Conservation (phyloP, 768 basidiomycete species). For the Aureoboletus auriporus region DNA sequence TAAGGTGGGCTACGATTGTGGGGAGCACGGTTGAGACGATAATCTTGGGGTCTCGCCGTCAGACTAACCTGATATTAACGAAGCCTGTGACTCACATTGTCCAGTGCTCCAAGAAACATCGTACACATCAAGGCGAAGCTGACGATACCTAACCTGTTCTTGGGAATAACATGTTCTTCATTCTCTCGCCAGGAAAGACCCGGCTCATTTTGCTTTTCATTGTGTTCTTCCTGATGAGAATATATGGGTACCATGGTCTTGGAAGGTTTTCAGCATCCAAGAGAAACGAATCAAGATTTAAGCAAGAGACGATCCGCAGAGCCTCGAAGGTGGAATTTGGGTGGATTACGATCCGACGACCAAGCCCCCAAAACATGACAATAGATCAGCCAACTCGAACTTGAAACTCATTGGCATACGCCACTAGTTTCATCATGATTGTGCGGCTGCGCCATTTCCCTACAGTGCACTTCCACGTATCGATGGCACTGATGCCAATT, state of each 20-base stretch:
- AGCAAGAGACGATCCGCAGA: too few relatives aligned
- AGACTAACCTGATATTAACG: background rate
- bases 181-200: conserved; percentile 48
- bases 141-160: conserved; percentile 19
- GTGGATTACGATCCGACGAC: too few relatives aligned
- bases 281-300: too few relatives aligned
- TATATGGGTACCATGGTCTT: background rate
- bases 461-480: too few relatives aligned
- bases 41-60: conserved; percentile 30
- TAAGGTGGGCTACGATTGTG: conserved; percentile 59
- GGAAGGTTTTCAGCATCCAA: too few relatives aligned
- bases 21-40: conserved; percentile 70
- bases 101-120: conserved; percentile 43
- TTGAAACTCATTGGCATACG: too few relatives aligned
- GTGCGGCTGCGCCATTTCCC: too few relatives aligned
- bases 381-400: too few relatives aligned
- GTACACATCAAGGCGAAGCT: conserved; percentile 24
- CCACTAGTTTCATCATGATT: too few relatives aligned
- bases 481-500: too few relatives aligned
- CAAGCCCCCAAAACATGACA: too few relatives aligned
- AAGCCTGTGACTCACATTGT: conserved; percentile 39
- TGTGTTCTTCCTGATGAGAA: background rate
- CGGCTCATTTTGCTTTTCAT: conserved; percentile 16
- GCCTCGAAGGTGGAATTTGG: too few relatives aligned
- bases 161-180: conserved; percentile 52